Evolutionary conservation across 2,329 filamentous ascomycete species (phyloP), one percentile per base, ranked within the genome.

Genomic region (Diaporthe longicolla): DNA sequence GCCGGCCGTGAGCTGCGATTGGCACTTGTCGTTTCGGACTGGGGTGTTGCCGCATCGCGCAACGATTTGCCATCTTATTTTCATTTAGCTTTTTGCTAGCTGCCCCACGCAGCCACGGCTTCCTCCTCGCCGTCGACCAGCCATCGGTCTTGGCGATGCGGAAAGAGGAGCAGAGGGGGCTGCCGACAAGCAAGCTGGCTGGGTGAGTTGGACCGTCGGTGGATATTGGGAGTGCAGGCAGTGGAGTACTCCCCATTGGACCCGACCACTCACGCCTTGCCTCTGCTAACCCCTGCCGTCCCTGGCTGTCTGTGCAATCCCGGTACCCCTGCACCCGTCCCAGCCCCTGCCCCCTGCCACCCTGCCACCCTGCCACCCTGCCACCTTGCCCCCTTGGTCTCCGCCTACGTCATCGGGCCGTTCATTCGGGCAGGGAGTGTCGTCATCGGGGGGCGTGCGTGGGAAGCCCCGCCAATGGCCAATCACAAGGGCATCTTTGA

Each of bases 41-140:
- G 54, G 54, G 70, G 21, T 45, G 29, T 66, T 72, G 59, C 73
- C 69, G 50, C 57, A 72, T 63, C 52, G 59, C 55, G 73, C 61
- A 74, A 69, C 32, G 73, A 74, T 74, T 74, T 69, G 73, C 69
- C n/a, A 58, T 54, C 73, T 68, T 72, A 72, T 72, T 66, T 54
- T 61, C 58, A 66, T 72, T 66, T 65, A 68, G 59, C 69, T 70
- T 59, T 63, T 63, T 63, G 17, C 10, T 37, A 69, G 54, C 32
- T 43, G 48, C 57, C 40, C 65, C 40, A 58, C 55, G 15, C 40
- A 17, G 40, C 37, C 24, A 69, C 50, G 40, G 40, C 50, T 55
- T n/a, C 43, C 57, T 48, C 52, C 37, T 54, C 40, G 57, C 17
- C 32, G 17, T n/a, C 57, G 24, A 65, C 45, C 29, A 52, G 54